These are phyloP conservation scores for Antarctomyces pellizariae DNA, from an alignment of 495 filamentous ascomycete genomes.

Conservation along the genomic window DNA sequence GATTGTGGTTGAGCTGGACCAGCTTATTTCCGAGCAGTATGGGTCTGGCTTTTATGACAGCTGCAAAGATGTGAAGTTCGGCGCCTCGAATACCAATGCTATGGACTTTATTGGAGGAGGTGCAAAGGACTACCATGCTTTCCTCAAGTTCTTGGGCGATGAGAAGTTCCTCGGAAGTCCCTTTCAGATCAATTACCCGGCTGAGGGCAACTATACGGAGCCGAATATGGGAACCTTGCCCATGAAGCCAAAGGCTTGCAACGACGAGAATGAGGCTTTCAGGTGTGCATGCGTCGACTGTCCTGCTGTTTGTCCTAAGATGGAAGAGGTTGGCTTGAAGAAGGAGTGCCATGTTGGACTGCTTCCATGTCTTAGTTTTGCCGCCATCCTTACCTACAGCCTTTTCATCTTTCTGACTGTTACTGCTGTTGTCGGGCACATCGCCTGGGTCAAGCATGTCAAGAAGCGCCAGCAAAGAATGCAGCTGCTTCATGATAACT, in stretches of 20 bases:
- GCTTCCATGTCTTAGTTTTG: conserved; percentile 77
- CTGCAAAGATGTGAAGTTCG: conserved; percentile 97
- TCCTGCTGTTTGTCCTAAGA: conserved; percentile 54
- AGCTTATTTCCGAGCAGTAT: conserved; percentile 70
- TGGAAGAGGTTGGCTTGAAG: conserved; percentile 43
- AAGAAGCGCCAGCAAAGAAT: conserved; percentile 56
- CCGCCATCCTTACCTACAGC: conserved; percentile 67
- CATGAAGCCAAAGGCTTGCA: conserved; percentile 58
- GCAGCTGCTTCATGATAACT: conserved; percentile 62
- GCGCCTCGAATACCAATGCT: conserved; percentile 69
- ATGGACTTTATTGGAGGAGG: conserved; percentile 92
- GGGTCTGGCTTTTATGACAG: conserved; percentile 83
- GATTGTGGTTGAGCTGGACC: conserved; percentile 70
- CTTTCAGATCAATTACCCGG: conserved; percentile 88
- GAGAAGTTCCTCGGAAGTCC: conserved; percentile 76
- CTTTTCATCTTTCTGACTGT: conserved; percentile 43
- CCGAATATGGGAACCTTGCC: conserved; percentile 38
- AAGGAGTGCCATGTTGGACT: conserved; percentile 61
- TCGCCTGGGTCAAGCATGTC: conserved; percentile 46
- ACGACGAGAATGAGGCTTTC: conserved; percentile 62
- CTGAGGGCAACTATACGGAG: conserved; percentile 29
- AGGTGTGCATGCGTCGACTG: conserved; percentile 90
- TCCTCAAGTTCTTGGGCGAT: conserved; percentile 80
- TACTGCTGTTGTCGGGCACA: conserved; percentile 42
- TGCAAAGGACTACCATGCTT: conserved; percentile 66